These are phyloP conservation scores for Leptomonas seymouri DNA, from an alignment of 208 protist species.

Conservation along the genomic window DNA sequence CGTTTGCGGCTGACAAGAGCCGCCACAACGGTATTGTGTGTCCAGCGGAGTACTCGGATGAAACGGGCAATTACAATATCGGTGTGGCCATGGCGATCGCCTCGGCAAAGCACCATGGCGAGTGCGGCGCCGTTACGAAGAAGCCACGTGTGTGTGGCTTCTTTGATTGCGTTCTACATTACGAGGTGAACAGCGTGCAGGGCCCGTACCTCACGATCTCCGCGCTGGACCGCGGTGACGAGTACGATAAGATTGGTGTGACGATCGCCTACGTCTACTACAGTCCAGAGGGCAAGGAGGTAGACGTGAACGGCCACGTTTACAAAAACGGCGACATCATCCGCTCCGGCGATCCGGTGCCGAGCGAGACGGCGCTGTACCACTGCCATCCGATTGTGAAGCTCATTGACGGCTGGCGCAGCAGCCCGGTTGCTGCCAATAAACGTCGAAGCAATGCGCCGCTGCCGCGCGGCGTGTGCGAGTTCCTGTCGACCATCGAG, in stretches of 20 bases:
- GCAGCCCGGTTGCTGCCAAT: constrained; percentile 66
- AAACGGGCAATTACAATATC: constrained; percentile 87
- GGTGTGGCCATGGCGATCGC: constrained; percentile 88
- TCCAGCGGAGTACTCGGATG: constrained; percentile 81
- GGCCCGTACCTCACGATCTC: constrained; percentile 93
- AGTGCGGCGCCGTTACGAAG: constrained; percentile 90
- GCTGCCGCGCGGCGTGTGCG: constrained; percentile 80
- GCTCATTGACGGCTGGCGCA: constrained; percentile 83
- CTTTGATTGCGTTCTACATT: constrained; percentile 93
- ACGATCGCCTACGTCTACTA: constrained; percentile 92
- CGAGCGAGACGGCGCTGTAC: constrained; percentile 76
- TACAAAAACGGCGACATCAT: constrained; percentile 92
- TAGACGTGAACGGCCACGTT: constrained; percentile 73
- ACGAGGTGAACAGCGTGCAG: constrained; percentile 89
- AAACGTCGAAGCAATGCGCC: constrained; percentile 56
- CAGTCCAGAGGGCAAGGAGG: constrained; percentile 44
- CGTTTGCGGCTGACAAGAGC: constrained; percentile 26
- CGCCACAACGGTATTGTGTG: constrained; percentile 78
- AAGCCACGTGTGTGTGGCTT: constrained; percentile 91
- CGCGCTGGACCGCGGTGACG: constrained; percentile 90
- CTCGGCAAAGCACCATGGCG: constrained; percentile 79
- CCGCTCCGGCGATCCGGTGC: constrained; percentile 85
- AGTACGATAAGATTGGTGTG: constrained; percentile 90
- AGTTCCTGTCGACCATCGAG: constrained; percentile 83
- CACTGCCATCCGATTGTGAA: constrained; percentile 91